Conservation (phyloP, 2,329 filamentous ascomycete genomes). For the Thelonectria olida region DNA sequence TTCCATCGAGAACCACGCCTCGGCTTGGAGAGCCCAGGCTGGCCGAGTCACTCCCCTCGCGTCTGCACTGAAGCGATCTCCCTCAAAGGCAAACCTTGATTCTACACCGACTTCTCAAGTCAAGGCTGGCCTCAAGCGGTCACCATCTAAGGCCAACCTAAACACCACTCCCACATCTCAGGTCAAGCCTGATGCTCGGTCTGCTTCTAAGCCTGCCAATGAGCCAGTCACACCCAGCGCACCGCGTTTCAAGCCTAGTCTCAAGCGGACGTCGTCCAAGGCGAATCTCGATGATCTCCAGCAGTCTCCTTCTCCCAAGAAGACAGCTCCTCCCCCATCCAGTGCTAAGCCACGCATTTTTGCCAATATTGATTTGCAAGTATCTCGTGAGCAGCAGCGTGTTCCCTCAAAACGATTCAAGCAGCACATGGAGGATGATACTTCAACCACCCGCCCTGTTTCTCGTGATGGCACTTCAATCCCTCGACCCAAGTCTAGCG, state of each 20-base stretch:
- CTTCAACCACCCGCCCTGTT: constrained; percentile 69
- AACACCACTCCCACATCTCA: constrained; percentile 62
- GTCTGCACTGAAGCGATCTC: constrained; percentile 49
- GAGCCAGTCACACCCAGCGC: constrained; percentile 62
- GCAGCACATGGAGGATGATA: constrained; percentile 73
- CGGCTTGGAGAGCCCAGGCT: constrained; percentile 73
- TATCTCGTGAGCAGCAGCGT: constrained; percentile 26
- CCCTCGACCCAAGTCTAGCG: constrained; percentile 54
- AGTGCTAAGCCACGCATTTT: constrained; percentile 27
- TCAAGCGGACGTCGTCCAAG: constrained; percentile 40
- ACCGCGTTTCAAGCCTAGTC: constrained; percentile 48
- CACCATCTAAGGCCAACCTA: constrained; percentile 59
- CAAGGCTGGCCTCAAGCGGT: constrained; percentile 59
- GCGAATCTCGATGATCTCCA: constrained; percentile 42
- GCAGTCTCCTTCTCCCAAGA: constrained; percentile 42
- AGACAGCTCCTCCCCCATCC: constrained; percentile 32
- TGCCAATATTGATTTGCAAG: constrained; percentile 33
- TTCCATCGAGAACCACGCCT: constrained; percentile 88
- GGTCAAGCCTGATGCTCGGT: constrained; percentile 48
- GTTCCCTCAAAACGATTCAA: constrained; percentile 75
- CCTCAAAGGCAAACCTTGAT: constrained; percentile 57
- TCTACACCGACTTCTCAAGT: constrained; percentile 44
- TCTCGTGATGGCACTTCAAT: constrained; percentile 62
- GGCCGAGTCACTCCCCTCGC: constrained; percentile 61
- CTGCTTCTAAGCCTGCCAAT: constrained; percentile 51